Percentiles rank a stretch among this genome's conserved stretches.
Conservation (phyloP, 2,329 filamentous ascomycete species). For the Albifimbria verrucaria region DNA sequence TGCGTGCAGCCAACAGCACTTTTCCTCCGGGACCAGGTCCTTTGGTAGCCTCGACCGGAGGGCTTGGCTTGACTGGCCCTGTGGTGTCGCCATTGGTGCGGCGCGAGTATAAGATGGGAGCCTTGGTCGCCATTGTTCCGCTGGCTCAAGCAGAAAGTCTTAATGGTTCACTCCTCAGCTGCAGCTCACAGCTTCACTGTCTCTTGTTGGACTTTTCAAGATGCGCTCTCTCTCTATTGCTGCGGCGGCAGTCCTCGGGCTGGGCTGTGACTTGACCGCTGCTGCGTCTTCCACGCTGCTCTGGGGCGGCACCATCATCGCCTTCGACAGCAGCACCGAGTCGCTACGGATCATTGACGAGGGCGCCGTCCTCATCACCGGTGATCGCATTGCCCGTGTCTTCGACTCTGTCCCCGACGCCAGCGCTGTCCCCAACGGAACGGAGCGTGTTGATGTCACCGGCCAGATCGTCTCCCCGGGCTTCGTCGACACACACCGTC, state of each 20-base stretch:
- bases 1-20: no score
- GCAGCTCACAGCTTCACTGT: background rate
- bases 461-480: constrained; percentile 52
- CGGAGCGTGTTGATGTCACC: constrained; percentile 43
- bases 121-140: no score
- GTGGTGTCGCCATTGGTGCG: no score
- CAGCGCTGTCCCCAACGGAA: constrained; percentile 6
- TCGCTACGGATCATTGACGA: constrained; percentile 34
- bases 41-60: no score
- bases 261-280: background rate
- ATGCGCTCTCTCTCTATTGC: background rate
- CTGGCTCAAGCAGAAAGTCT: no score
- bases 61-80: no score
- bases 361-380: constrained; percentile 35
- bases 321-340: constrained; percentile 31
- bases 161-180: background rate
- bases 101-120: no score
- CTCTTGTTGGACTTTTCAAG: background rate
- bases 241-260: background rate
- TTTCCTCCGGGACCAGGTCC: no score
- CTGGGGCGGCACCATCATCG: constrained; percentile 36
- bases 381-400: constrained; percentile 34
- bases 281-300: constrained; percentile 16
- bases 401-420: constrained; percentile 12
- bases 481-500: constrained; percentile 55